Evolutionary conservation across 2,329 filamentous ascomycete species (phyloP).

Genomic region (Lasiodiplodia gonubiensis): DNA sequence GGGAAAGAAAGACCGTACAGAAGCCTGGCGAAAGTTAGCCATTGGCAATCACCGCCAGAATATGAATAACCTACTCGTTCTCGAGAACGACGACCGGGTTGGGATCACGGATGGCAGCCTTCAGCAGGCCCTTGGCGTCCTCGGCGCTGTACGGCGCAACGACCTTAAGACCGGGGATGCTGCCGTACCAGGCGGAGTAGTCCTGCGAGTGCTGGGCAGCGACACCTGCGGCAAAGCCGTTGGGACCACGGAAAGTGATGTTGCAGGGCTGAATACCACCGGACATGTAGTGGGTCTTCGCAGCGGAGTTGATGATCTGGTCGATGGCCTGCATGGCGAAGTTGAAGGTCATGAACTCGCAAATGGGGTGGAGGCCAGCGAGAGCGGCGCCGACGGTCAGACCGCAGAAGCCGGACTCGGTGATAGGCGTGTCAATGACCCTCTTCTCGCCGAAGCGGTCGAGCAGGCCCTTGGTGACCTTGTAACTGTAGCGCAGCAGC

Average conservation of each 20-base stretch:
- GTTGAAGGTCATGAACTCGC: conserved; percentile 99
- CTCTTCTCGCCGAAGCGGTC: conserved; percentile 97
- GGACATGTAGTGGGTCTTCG: conserved; percentile 99
- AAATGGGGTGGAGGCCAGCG: conserved; percentile 90
- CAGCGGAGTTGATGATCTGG: conserved; percentile 98
- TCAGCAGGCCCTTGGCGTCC: conserved; percentile 96
- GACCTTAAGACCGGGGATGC: conserved; percentile 96
- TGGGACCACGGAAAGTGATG: conserved; percentile 98
- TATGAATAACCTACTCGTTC: conserved; percentile 52
- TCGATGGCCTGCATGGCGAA: conserved; percentile 99
- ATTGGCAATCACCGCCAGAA: not conserved
- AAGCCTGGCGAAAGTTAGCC: conserved; percentile 52
- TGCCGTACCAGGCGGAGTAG: conserved; percentile 98
- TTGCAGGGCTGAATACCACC: conserved; percentile 99
- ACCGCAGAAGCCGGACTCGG: conserved; percentile 93
- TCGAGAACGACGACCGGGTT: conserved; percentile 83
- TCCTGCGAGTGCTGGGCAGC: conserved; percentile 98
- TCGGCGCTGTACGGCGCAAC: conserved; percentile 95
- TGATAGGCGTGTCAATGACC: conserved; percentile 98
- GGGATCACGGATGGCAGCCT: conserved; percentile 96
- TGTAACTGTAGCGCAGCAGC: conserved; percentile 67
- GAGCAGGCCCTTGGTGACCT: conserved; percentile 96
- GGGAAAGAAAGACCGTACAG: conserved; percentile 94
- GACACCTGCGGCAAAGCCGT: conserved; percentile 96
- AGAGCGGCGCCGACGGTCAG: conserved; percentile 93